Evolutionary conservation across 495 filamentous ascomycete species (phyloP).

Genomic region (Penicillium coprophilum): DNA sequence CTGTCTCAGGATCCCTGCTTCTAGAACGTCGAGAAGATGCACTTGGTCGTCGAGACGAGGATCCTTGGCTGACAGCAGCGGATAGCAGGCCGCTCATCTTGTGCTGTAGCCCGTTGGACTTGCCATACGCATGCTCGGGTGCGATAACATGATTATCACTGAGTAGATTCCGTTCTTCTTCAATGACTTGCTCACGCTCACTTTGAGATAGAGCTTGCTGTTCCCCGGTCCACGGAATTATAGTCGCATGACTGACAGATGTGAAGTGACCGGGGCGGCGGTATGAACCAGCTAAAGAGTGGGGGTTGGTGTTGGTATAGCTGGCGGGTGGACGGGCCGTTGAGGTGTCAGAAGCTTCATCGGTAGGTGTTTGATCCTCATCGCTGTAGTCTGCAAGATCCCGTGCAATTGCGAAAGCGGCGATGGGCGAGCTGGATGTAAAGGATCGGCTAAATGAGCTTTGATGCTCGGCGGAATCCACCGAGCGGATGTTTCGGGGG

Average conservation of each 20-base stretch:
- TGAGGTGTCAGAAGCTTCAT: constrained; percentile 48
- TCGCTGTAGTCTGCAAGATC: constrained; percentile 62
- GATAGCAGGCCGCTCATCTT: constrained; percentile 32
- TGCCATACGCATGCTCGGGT: constrained; percentile 54
- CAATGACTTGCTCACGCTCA: constrained; percentile 62
- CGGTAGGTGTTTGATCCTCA: constrained; percentile 45
- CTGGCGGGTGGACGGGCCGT: constrained; percentile 47
- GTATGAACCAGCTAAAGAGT: constrained; percentile 68
- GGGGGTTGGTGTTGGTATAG: constrained; percentile 34
- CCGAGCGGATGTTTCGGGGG: constrained; percentile 24
- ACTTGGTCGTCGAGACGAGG: constrained; percentile 14
- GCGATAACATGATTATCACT: constrained; percentile 75
- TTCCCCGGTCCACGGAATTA: constrained; percentile 43
- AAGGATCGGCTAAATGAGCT: constrained; percentile 40
- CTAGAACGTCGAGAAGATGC: constrained; percentile 14
- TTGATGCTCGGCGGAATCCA: constrained; percentile 26
- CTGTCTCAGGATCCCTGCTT: constrained; percentile 20
- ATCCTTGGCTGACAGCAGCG: constrained; percentile 15
- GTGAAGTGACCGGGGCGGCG: constrained; percentile 65
- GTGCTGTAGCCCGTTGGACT: constrained; percentile 27
- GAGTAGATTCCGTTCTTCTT: constrained; percentile 72
- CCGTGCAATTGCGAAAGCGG: constrained; percentile 65
- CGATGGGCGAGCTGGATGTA: constrained; percentile 61
- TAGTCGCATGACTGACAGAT: constrained; percentile 54
- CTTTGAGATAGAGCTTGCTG: constrained; percentile 56